Percentiles rank a stretch among this genome's conserved stretches.
Evolutionary conservation across 192 early-diverging fungal genomes (phyloP).

Genomic region (Coemansia sp.): DNA sequence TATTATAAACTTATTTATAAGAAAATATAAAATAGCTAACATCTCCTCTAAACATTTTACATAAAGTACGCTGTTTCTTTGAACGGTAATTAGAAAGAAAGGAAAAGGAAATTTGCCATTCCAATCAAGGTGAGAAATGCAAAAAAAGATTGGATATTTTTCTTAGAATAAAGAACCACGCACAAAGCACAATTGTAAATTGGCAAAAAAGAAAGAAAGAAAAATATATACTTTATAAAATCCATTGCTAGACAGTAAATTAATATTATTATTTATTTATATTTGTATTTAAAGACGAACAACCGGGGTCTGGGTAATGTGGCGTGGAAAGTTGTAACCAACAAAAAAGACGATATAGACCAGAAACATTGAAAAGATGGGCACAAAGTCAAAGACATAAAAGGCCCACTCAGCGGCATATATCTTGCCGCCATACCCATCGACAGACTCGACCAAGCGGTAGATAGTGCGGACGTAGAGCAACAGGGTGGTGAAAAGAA

Average conservation of each 20-base stretch:
- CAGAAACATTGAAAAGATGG: conserved; percentile 35
- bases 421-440: conserved; percentile 38
- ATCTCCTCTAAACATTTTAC: too few species aligned
- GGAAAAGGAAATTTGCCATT: too few species aligned
- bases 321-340: conserved; percentile 19
- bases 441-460: conserved; percentile 46
- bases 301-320: neutral
- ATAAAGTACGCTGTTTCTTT: too few species aligned
- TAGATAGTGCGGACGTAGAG: conserved; percentile 49
- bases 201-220: neutral
- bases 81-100: too few species aligned
- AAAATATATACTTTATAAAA: neutral
- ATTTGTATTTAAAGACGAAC: neutral
- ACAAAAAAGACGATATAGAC: conserved; percentile 44
- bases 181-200: too few species aligned
- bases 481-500: conserved; percentile 36
- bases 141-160: too few species aligned
- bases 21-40: too few species aligned
- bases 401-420: conserved; percentile 51
- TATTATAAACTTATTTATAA: too few species aligned
- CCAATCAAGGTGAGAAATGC: too few species aligned
- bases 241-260: too few species aligned
- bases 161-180: too few species aligned
- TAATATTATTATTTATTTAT: too few species aligned
- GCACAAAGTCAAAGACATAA: conserved; percentile 47